These are phyloP conservation scores for Ogataea paradorogensis DNA, from an alignment of 805 yeast genomes.

Conservation along the genomic window DNA sequence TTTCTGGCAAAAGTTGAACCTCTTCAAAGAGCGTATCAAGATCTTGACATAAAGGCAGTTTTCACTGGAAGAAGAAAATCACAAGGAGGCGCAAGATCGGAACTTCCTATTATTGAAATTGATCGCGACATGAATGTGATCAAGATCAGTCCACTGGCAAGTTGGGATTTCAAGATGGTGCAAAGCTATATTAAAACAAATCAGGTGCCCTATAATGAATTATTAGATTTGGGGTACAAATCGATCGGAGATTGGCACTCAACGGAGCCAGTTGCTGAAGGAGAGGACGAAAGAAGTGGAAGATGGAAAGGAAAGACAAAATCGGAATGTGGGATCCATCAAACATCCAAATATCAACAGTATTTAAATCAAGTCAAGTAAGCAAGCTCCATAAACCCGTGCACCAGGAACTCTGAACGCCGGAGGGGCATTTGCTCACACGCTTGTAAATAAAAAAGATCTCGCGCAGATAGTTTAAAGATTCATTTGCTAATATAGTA, in stretches of 20 bases:
- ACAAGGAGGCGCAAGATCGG: slow-evolving; percentile 82
- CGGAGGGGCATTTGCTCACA: slow-evolving; percentile 2
- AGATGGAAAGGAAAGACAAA: slow-evolving; percentile 92
- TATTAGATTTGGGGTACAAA: slow-evolving; percentile 82
- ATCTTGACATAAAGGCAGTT: slow-evolving; percentile 73
- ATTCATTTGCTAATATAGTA: slow-evolving; percentile 3
- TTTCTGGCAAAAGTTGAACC: slow-evolving; percentile 92
- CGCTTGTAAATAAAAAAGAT: slow-evolving; percentile 7
- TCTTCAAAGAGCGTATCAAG: slow-evolving; percentile 75
- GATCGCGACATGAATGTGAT: slow-evolving; percentile 67
- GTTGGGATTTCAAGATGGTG: slow-evolving; percentile 78
- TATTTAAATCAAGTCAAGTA: slow-evolving; percentile 37
- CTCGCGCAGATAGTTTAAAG: slow-evolving; percentile 13
- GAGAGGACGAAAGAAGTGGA: slow-evolving; percentile 95
- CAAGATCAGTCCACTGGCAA: slow-evolving; percentile 85
- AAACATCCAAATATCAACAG: slow-evolving; percentile 69
- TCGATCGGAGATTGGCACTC: slow-evolving; percentile 96
- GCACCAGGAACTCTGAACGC: background rate
- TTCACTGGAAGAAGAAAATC: slow-evolving; percentile 88
- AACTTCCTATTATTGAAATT: slow-evolving; percentile 70
- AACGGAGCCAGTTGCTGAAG: slow-evolving; percentile 82
- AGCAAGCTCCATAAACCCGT: slow-evolving; percentile 3
- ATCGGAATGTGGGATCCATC: slow-evolving; percentile 96
- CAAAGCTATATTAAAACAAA: slow-evolving; percentile 63
- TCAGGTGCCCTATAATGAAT: slow-evolving; percentile 80